These are phyloP conservation scores for Dinochytrium kinnereticum DNA, from an alignment of 371 early-diverging fungal species.

Conservation along the genomic window DNA sequence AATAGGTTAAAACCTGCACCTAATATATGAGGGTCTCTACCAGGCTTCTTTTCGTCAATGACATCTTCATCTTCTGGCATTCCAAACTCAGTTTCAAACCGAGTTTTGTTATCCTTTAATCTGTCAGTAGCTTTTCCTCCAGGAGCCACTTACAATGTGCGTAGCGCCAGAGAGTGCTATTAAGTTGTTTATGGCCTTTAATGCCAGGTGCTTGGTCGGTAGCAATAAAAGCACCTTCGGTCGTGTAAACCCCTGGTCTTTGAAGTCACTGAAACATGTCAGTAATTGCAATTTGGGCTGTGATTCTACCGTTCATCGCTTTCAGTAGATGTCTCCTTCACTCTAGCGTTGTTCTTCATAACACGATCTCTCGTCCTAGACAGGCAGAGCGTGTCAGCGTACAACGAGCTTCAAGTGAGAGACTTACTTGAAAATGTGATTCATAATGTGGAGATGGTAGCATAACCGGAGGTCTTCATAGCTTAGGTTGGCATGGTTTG, in stretches of 20 bases:
- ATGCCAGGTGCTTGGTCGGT: conserved; percentile 86
- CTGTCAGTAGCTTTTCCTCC: neutral
- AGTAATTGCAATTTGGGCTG: neutral
- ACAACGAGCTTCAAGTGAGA: conserved; percentile 7
- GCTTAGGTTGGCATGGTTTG: conserved; percentile 66
- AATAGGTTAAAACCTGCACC: neutral
- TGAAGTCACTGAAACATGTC: conserved; percentile 63
- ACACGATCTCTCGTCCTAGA: conserved; percentile 72
- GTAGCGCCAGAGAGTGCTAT: conserved; percentile 77
- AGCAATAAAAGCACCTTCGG: conserved; percentile 89
- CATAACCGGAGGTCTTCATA: conserved; percentile 70
- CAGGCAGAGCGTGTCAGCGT: neutral
- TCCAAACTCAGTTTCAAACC: conserved; percentile 79
- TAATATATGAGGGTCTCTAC: conserved; percentile 36
- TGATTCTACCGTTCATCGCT: conserved; percentile 2
- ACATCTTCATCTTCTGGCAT: conserved; percentile 55
- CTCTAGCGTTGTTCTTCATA: conserved; percentile 77
- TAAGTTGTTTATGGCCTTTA: conserved; percentile 77
- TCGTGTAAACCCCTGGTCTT: conserved; percentile 95
- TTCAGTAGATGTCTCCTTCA: conserved; percentile 40
- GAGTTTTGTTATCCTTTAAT: conserved; percentile 71
- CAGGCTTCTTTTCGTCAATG: conserved; percentile 71
- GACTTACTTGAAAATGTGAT: conserved; percentile 82
- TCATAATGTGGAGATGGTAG: conserved; percentile 84
- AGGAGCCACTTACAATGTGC: conserved; percentile 59